Evolutionary conservation across 2,329 filamentous ascomycete genomes (phyloP), one percentile per base, ranked within the genome.

Genomic region (Aspergillus clavatus): DNA sequence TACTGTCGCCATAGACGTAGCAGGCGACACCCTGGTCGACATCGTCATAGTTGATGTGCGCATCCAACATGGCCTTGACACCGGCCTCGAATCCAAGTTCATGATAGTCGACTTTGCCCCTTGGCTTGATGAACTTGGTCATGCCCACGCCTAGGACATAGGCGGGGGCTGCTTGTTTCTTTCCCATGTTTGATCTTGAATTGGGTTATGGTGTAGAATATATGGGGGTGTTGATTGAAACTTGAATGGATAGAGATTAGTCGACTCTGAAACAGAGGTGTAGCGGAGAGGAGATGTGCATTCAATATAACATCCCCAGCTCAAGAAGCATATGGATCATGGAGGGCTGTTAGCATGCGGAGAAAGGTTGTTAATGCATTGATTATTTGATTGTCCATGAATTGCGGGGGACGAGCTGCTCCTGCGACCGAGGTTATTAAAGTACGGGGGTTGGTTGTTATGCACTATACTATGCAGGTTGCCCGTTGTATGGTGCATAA

Each of bases 111-210:
- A 95, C 87, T 67, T 91, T 91, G 66, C 89, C 88, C 45, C 90
- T 82, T 33, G 90, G 90, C 76, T 96, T 96, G 80, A 96, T 91
- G 80, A 97, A 97, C 72, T 95, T 95, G 73, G 91, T 97, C 88
- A 97, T 93, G 74, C 91, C 91, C 58, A 97, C 93, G 75, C 91
- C 91, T 50, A 97, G 82, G 65, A 97, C 87, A 77, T 97, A 97
- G 76, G 78, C 77, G 57, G 78, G 77, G 52, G 74, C 71, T 44
- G 65, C 63, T 61, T 67, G 56, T 55, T 77, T 76, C 56, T 74
- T 72, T 53, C 68, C 72, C 76, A 80, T 79, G 50, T 41, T n/a
- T 74, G 61, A 37, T 46, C 33, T 33, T 39, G n/a, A n/a, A n/a
- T n/a, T n/a, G n/a, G n/a, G n/a, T n/a, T n/a, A n/a, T n/a, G n/a